Percentiles rank a stretch among this genome's conserved stretches.
Conservation (phyloP, 352 stramenopile genomes). For the Phytophthora palmivora region DNA sequence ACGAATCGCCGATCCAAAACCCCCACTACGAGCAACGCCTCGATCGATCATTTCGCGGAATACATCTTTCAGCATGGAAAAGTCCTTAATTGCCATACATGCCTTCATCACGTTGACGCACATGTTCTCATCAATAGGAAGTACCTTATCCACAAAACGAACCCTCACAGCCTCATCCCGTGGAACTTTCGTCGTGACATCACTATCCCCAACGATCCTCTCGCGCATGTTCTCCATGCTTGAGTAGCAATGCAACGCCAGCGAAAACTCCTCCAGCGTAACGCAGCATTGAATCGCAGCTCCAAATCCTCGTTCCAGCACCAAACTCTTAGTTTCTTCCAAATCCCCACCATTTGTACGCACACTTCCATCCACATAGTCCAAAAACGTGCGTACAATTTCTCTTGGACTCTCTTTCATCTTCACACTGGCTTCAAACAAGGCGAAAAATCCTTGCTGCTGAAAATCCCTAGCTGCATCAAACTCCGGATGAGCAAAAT, state of each 20-base stretch:
- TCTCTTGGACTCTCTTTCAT: conserved; percentile 24
- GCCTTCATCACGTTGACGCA: conserved; percentile 82
- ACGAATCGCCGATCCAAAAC: conserved; percentile 74
- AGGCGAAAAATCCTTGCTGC: conserved; percentile 67
- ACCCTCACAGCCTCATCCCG: conserved; percentile 6
- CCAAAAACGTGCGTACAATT: conserved; percentile 48
- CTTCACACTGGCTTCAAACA: conserved; percentile 46
- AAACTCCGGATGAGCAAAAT: conserved; percentile 45
- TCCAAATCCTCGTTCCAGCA: conserved; percentile 68
- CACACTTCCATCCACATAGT: conserved; percentile 41
- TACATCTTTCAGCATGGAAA: conserved; percentile 52
- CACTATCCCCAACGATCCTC: conserved; percentile 1
- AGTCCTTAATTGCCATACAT: conserved; percentile 44
- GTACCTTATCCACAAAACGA: conserved; percentile 31
- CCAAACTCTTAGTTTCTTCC: conserved; percentile 14
- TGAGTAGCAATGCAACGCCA: conserved; percentile 59
- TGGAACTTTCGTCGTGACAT: conserved; percentile 26
- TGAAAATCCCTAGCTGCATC: conserved; percentile 48
- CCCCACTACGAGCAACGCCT: conserved; percentile 57
- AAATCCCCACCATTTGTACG: conserved; percentile 11
- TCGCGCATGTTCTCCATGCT: conserved; percentile 24
- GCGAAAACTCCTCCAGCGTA: conserved; percentile 39
- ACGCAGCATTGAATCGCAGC: conserved; percentile 76
- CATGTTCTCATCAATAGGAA: conserved; percentile 76
- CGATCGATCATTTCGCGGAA: conserved; percentile 63